Conservation (phyloP, 2,329 filamentous ascomycete genomes). For the Penicillium fuscoglaucum region DNA sequence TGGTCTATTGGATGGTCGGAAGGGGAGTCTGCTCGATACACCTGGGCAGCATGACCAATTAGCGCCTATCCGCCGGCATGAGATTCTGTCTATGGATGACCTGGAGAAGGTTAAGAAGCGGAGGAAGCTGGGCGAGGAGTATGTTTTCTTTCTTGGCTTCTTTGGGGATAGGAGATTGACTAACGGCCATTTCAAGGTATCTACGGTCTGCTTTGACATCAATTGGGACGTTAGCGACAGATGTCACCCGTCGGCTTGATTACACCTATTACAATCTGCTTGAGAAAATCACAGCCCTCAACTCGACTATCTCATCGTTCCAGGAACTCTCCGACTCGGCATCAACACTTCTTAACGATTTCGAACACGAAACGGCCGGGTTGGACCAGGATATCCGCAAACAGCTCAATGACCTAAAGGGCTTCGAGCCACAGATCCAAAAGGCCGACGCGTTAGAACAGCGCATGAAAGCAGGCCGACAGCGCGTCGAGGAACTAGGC, state of each 20-base stretch:
- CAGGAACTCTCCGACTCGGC: conserved; percentile 43
- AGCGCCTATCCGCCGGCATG: conserved; percentile 30
- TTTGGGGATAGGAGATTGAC: background rate
- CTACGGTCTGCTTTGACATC: conserved; percentile 38
- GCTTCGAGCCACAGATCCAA: conserved; percentile 40
- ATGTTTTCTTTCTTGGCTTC: conserved; percentile 44
- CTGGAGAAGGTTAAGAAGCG: conserved; percentile 50
- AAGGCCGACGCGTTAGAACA: conserved; percentile 40
- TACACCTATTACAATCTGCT: conserved; percentile 52
- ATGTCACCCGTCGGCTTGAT: conserved; percentile 48
- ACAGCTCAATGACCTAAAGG: conserved; percentile 40
- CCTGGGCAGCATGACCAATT: conserved; percentile 28
- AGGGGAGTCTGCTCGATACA: conserved; percentile 31
- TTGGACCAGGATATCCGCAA: conserved; percentile 41
- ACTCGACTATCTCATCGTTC: conserved; percentile 44
- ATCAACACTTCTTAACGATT: conserved; percentile 38
- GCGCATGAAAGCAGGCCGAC: conserved; percentile 40
- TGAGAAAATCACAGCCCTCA: conserved; percentile 45
- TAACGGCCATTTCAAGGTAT: conserved; percentile 21
- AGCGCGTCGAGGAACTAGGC: conserved; percentile 39
- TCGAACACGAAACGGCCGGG: conserved; percentile 38
- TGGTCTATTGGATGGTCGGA: conserved; percentile 28
- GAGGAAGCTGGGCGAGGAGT: conserved; percentile 78
- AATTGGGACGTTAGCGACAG: conserved; percentile 42
- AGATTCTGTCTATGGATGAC: conserved; percentile 37